Base-by-base conservation (phyloP, 768 basidiomycete genomes). In the Dacryopinax spathularia region DNA sequence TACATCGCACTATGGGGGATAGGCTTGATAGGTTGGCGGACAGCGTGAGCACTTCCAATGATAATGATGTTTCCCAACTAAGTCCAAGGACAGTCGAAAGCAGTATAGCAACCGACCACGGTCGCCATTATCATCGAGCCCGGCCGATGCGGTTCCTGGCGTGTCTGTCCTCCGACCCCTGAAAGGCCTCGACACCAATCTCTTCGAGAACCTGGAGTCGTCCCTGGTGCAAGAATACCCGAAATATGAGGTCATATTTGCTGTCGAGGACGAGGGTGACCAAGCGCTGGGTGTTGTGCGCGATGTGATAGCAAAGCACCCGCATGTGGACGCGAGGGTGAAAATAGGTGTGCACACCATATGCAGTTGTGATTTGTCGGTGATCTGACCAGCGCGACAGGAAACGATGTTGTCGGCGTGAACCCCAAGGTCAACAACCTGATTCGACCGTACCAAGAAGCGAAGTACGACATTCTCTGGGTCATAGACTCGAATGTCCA, bases 361-460 rank as follows among this genome's bases (percentile, higher is more conserved):
- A 18, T 62, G 33, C 22, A 25, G 16, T 48, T 15, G 16, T 25
- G 33, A 18, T 13, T n/a, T 36, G 13, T 33, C 16, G 60, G 5
- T 35, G 33, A 25, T 29, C 41, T n/a, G 31, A 43, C 60, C 20
- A 25, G 34, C 48, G 31, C 60, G 44, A 4, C 67, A 92, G 92
- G 91, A 59, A 86, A 90, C 69, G 85, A 89, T 66, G 72, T 81
- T 48, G 87, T 95, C 20, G 94, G 95, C 4, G 85, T 91, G 29
- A 99, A 99, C 69, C 96, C 96, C 0, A 98, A 98, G 79, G 87
- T 98, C 69, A 97, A 97, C 77, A 98, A 98, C 74, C 85, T 99
- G 56, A 80, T 93, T 66, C 84, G 85, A 34, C 82, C 94, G 15
- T 97, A 93, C 73, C 78, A 79, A 44, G 76, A 83, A 70, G 96